These are phyloP conservation scores for Ceratobasidium papillatum DNA, from an alignment of 1,284 basidiomycete species.

Conservation along the genomic window DNA sequence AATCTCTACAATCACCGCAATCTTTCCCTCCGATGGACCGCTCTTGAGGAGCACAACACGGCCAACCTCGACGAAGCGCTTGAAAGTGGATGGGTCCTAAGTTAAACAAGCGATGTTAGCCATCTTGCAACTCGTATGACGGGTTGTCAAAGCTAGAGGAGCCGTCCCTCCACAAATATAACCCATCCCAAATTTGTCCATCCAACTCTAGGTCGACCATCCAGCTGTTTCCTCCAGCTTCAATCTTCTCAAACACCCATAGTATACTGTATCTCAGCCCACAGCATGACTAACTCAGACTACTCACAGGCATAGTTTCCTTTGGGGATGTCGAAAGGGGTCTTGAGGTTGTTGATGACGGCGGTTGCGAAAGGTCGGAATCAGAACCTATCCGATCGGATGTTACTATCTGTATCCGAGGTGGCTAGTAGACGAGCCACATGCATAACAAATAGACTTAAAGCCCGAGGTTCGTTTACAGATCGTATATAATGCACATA, in stretches of 20 bases:
- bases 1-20: constrained; percentile 96
- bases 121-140: neutral
- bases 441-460: too few relatives aligned
- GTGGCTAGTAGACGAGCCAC: neutral
- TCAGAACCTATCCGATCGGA: constrained; percentile 8
- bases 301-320: constrained; percentile 28
- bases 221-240: neutral
- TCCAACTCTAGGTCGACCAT: neutral
- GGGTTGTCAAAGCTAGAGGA: neutral
- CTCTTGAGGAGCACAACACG: constrained; percentile 96
- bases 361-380: constrained; percentile 14
- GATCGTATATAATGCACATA: too few relatives aligned
- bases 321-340: constrained; percentile 9
- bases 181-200: constrained; percentile 3
- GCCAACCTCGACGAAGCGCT: constrained; percentile 98
- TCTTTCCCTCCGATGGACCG: constrained; percentile 86
- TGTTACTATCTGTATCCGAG: neutral
- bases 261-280: neutral
- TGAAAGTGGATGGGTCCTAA: constrained; percentile 80
- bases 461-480: too few relatives aligned
- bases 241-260: too few relatives aligned
- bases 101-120: neutral
- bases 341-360: constrained; percentile 13
- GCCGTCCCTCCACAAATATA: too few relatives aligned
- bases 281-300: neutral